Evolutionary conservation across 495 filamentous ascomycete genomes (phyloP), one percentile per base, ranked within the genome.

Genomic region (Jackrogersella minutella): DNA sequence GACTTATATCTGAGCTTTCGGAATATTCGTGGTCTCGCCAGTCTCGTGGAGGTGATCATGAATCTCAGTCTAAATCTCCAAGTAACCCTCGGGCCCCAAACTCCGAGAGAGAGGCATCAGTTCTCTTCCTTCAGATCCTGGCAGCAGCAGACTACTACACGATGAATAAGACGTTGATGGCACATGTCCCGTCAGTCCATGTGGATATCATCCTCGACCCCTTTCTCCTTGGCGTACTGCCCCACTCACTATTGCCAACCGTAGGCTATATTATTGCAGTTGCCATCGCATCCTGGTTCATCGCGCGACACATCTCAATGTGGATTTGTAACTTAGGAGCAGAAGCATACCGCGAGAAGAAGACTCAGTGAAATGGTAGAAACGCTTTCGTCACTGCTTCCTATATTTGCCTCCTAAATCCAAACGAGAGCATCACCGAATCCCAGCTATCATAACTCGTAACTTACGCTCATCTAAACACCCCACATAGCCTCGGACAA

Each of bases 131-230:
- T 11, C 89, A 86, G 28, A 80, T 98, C 49, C 79, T 83, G 53
- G 85, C 93, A 7, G 86, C 88, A 9, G 92, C 95, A 54, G 92
- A 93, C 59, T 99, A 93, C 79, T 96, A 88, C 76, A 89, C 90
- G 14, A 76, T 82, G 31, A 85, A 97, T 64, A 71, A 79, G 43
- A 83, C 84, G 1, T 81, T 97, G 66, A 97, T 98, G 94, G 73
- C 79, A 47, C 67, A 85, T 65, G 89, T 92, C 9, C 90, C 91
- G 2, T 82, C 86, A 1, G 92, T 97, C 17, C 76, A 82, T 54
- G 91, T 89, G 16, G 93, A 99, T 75, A 83, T 99, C 52, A 92
- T 97, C 73, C 86, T 99, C 21, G 95, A 99, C 78, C 92, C 93
- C 17, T 97, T 86, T 64, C 41, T 93, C 34, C 77, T 86, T 65